phyloP scores from a whole-genome alignment of 2,329 filamentous ascomycete species.

The Zymoseptoria passerinii region DNA sequence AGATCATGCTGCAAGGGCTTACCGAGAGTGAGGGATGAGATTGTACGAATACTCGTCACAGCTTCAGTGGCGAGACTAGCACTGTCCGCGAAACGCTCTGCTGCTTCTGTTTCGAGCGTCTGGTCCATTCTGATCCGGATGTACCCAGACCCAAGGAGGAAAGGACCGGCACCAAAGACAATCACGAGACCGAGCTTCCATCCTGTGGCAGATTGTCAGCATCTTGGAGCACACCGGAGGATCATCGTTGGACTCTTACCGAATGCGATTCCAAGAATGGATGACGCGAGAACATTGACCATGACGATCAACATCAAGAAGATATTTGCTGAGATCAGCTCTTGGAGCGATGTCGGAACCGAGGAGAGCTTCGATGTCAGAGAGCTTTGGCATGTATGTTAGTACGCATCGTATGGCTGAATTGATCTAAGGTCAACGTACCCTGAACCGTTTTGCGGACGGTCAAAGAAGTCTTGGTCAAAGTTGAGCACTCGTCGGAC shows the following conservation, averaged over 20 bases:
- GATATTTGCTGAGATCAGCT: constrained; percentile 42
- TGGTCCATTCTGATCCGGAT: constrained; percentile 28
- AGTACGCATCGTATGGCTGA: neutral
- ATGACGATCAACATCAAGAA: constrained; percentile 30
- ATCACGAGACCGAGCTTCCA: constrained; percentile 32
- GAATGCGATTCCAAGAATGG: constrained; percentile 26
- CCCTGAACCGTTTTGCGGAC: constrained; percentile 42
- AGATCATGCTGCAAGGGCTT: neutral
- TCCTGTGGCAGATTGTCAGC: constrained; percentile 1
- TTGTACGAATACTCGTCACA: constrained; percentile 28
- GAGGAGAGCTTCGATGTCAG: constrained; percentile 41
- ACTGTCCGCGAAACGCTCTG: constrained; percentile 26
- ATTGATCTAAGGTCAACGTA: neutral
- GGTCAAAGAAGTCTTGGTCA: constrained; percentile 32
- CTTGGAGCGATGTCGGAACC: constrained; percentile 43
- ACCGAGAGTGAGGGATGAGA: constrained; percentile 20
- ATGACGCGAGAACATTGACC: constrained; percentile 27
- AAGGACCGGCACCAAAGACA: constrained; percentile 28
- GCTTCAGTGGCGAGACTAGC: constrained; percentile 31
- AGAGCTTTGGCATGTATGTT: constrained; percentile 14
- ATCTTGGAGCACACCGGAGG: neutral
- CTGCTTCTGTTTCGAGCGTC: constrained; percentile 25
- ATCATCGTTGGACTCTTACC: constrained; percentile 1
- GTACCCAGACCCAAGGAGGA: constrained; percentile 29
- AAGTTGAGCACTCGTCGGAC: constrained; percentile 23